Base-by-base conservation (phyloP, 257 asterid genomes). In the Nicotiana benthamiana region DNA sequence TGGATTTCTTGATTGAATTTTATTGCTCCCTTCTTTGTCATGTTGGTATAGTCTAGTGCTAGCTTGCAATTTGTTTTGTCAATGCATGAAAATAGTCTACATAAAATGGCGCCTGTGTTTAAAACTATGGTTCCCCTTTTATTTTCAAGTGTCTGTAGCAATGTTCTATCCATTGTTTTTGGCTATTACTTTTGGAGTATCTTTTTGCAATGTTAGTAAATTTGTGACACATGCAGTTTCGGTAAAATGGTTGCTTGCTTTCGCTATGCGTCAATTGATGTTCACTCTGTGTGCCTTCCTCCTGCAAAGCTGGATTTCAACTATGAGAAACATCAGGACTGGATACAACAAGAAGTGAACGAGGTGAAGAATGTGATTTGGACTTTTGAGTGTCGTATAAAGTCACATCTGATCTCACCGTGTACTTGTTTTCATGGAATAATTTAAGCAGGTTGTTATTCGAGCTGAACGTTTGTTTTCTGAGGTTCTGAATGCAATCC, bases 211-310 rank as follows among this genome's bases (percentile, higher is more conserved):
- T 72, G 77, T 72, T 72, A 46, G 26, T 72, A 43, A 22, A 43
- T 72, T 46, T 72, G 77, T 72, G 77, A 72, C 34, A 28, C 54
- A 12, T 84, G 87, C 95, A 95, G 99, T 82, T 93, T 92, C 46
- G 99, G 98, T 28, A 89, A 92, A 80, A 93, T 92, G 98, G 98
- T 95, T 86, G 99, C 99, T 83, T 95, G 99, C 92, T 95, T 95
- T 85, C 94, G 97, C 80, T 95, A 95, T 86, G 98, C 98, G n/a
- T 92, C 99, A 26, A 95, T 95, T 80, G 95, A 95, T 86, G 99
- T 95, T 85, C 93, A 90, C 82, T 93, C 98, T 9, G 99, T 95
- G 81, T 91, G 82, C 81, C 93, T 95, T 81, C 99, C 99, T 85
- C 99, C 97, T 26, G 28, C 93, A 67, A 90, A 91, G 83, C 96